phyloP scores from a whole-genome alignment of 31 red algal species.

The Asparagopsis taxiformis region DNA sequence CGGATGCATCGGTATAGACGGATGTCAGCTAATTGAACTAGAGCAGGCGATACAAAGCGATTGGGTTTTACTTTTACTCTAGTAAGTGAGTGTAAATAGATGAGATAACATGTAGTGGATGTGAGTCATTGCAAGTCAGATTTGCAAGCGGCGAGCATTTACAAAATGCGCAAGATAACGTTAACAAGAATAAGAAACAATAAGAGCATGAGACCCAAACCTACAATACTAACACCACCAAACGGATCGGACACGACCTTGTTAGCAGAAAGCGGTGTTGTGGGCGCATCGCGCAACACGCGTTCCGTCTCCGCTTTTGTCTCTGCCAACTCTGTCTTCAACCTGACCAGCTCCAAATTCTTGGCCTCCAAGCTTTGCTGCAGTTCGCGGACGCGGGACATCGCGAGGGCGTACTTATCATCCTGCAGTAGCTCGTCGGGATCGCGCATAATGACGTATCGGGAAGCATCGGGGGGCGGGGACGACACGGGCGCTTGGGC shows the following conservation, averaged over 20 bases:
- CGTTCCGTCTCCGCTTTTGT: constrained; percentile 38
- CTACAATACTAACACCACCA: constrained; percentile 61
- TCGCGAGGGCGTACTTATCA: constrained; percentile 25
- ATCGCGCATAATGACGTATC: too few relatives aligned
- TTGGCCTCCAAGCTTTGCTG: constrained; percentile 33
- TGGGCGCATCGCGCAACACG: constrained; percentile 38
- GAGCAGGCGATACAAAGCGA: too few relatives aligned
- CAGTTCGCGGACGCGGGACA: constrained; percentile 28
- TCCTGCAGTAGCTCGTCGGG: constrained; percentile 9
- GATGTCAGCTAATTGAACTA: too few relatives aligned
- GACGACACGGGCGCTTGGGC: too few relatives aligned
- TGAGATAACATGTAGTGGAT: too few relatives aligned
- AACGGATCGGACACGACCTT: constrained; percentile 45
- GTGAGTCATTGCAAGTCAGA: too few relatives aligned
- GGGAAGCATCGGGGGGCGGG: too few relatives aligned
- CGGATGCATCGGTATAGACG: neutral
- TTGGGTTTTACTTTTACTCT: too few relatives aligned
- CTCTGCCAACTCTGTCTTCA: constrained; percentile 51
- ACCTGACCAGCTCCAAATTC: constrained; percentile 22
- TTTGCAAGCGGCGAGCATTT: neutral
- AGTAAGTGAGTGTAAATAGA: too few relatives aligned
- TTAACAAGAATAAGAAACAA: constrained; percentile 34
- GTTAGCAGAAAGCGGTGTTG: constrained; percentile 35
- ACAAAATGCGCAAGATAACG: constrained; percentile 12
- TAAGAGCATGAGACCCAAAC: constrained; percentile 52